phyloP scores from a whole-genome alignment of 495 filamentous ascomycete genomes.

The Baudoinia panamericana region DNA sequence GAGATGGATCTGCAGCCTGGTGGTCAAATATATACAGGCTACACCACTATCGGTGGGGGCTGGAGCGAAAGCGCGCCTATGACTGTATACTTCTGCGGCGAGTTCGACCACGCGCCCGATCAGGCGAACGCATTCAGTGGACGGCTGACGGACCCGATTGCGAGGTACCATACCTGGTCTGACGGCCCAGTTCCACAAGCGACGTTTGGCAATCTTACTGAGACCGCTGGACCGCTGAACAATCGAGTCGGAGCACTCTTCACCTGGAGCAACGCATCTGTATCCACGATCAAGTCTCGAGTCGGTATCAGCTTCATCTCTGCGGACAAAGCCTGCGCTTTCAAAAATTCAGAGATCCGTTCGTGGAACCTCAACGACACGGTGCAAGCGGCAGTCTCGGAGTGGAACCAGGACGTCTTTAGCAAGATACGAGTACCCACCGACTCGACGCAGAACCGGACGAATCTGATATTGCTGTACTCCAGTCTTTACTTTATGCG shows the following conservation, averaged over 20 bases:
- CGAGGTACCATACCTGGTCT: constrained; percentile 15
- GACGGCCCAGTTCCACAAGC: constrained; percentile 19
- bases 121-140: constrained; percentile 24
- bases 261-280: constrained; percentile 19
- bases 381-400: constrained; percentile 17
- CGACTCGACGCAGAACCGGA: constrained; percentile 20
- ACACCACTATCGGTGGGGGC: constrained; percentile 21
- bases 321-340: constrained; percentile 26
- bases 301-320: constrained; percentile 29
- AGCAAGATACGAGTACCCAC: constrained; percentile 24
- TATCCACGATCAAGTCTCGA: constrained; percentile 20
- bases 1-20: constrained; percentile 22
- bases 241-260: constrained; percentile 28
- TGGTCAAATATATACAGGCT: constrained; percentile 23
- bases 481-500: constrained; percentile 27
- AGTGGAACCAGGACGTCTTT: constrained; percentile 30
- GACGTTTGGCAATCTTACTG: constrained; percentile 18
- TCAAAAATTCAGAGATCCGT: constrained; percentile 25
- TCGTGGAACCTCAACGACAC: constrained; percentile 24
- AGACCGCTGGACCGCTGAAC: constrained; percentile 21
- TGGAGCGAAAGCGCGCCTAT: constrained; percentile 22
- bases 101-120: constrained; percentile 24
- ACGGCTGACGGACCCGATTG: constrained; percentile 24
- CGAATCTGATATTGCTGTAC: constrained; percentile 25
- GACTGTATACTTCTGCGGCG: constrained; percentile 28